Evolutionary conservation across 345 rosid genomes (phyloP), one percentile per base, ranked within the genome.

Genomic region (Gossypium anomalum): DNA sequence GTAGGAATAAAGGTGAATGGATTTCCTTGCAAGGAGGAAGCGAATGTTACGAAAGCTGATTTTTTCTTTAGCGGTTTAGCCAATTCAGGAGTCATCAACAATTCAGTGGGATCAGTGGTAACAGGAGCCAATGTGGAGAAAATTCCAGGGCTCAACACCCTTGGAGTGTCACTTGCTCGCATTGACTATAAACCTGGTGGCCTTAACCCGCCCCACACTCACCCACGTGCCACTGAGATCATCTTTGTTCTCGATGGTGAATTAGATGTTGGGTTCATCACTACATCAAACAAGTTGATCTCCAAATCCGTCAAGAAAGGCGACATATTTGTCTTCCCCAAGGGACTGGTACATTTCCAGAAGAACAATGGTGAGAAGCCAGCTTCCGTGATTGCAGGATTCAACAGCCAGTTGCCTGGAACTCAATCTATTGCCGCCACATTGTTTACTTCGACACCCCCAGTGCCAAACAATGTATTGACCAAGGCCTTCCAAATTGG

Each of bases 151-250:
- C 89, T 89, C 59, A 89, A 89, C 87, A 89, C 92, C 1, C 78
- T 89, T 8, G 90, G 90, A 1, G 78, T 89, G 43, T 89, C 94
- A 0, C 74, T 89, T 73, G 20, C 94, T 1, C 87, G 92, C 65
- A 76, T 88, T 34, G 94, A 89, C 80, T 86, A 82, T 44, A 78
- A 73, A 1, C 77, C 92, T 1, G 88, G 83, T 2, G 93, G 93
- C 62, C 74, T 86, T 27, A 87, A 87, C 83, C 92, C 89, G 1
- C 93, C 90, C 1, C 92, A 88, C 81, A 88, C 89, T 27, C 92
- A 89, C 78, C 92, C 92, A 27, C 88, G 92, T 1, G 94, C 89
- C 72, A 90, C 92, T 0, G 92, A 90, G 68, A 75, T 90, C n/a
- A 77, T 85, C 23, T 89, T 76, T 72, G 86, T 88, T 59, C 82